Evolutionary conservation across 1,284 basidiomycete genomes (phyloP).

Genomic region (Irpex sp.): DNA sequence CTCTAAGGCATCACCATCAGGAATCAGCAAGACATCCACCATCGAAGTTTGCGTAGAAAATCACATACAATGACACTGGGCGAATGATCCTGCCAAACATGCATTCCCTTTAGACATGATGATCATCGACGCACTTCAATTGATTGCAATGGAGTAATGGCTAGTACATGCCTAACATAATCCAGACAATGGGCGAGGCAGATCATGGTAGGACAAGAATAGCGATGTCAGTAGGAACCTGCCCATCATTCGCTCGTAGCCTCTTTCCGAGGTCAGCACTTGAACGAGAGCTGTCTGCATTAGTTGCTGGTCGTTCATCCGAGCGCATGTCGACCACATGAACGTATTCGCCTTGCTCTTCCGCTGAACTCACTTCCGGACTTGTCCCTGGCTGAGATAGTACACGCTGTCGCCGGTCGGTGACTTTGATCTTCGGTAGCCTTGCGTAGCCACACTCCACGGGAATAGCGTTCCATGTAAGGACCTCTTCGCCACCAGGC

Average conservation of each 20-base stretch:
- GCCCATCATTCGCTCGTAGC: background rate
- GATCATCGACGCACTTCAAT: background rate
- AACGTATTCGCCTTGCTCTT: constrained; percentile 41
- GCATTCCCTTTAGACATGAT: background rate
- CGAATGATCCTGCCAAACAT: background rate
- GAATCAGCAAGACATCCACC: background rate
- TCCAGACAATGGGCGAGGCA: background rate
- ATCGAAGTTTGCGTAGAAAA: background rate
- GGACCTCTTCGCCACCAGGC: constrained; percentile 60
- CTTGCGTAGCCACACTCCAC: constrained; percentile 66
- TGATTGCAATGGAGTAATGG: background rate
- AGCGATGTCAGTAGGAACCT: constrained; percentile 1
- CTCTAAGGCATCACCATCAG: background rate
- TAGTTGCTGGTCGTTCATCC: constrained; percentile 26
- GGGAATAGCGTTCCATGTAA: constrained; percentile 66
- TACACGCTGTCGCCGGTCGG: constrained; percentile 42
- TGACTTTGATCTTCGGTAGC: constrained; percentile 55
- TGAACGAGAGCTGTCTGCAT: constrained; percentile 15
- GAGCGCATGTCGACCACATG: constrained; percentile 49
- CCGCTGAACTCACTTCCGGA: constrained; percentile 14
- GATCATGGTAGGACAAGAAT: constrained; percentile 8
- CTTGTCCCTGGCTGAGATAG: background rate
- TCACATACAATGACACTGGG: background rate
- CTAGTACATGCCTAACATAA: background rate
- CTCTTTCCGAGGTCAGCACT: background rate